Percentiles rank a stretch among this genome's conserved stretches.
phyloP scores from a whole-genome alignment of 202 grass and related monocot genomes.

The Panicum hallii region DNA sequence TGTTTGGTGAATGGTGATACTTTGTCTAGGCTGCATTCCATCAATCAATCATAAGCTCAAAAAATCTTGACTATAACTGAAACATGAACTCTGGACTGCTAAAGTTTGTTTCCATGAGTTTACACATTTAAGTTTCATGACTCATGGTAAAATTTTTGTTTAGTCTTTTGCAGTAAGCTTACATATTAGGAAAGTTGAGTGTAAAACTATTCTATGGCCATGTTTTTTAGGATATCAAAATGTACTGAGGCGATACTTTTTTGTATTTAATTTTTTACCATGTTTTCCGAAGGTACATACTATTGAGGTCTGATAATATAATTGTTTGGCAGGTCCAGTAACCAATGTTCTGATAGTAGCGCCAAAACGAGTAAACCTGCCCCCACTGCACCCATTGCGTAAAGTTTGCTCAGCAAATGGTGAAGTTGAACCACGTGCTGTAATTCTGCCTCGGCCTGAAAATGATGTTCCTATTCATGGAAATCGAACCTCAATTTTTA shows the following conservation, averaged over 20 bases:
- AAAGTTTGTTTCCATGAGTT: constrained; percentile 1
- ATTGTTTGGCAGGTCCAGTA: constrained; percentile 57
- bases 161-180: neutral
- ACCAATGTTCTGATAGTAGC: constrained; percentile 66
- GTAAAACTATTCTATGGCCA: neutral
- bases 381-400: constrained; percentile 46
- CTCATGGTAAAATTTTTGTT: neutral
- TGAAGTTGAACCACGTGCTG: constrained; percentile 40
- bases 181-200: neutral
- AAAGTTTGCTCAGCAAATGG: constrained; percentile 56
- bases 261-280: constrained; percentile 24
- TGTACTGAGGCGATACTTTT: neutral
- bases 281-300: neutral
- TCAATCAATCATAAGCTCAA: neutral
- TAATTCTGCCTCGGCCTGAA: constrained; percentile 51
- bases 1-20: neutral
- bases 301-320: constrained; percentile 10
- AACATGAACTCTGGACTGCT: constrained; percentile 14
- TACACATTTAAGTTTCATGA: neutral
- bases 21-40: constrained; percentile 30
- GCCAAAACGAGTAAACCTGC: constrained; percentile 44
- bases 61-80: constrained; percentile 19
- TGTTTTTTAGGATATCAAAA: neutral
- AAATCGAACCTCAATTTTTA: constrained; percentile 43
- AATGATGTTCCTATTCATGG: constrained; percentile 40